A percentile compares a stretch with the other conserved stretches of the same genome.
phyloP scores from a whole-genome alignment of 2,329 filamentous ascomycete species.

The Bipolaris oryzae region DNA sequence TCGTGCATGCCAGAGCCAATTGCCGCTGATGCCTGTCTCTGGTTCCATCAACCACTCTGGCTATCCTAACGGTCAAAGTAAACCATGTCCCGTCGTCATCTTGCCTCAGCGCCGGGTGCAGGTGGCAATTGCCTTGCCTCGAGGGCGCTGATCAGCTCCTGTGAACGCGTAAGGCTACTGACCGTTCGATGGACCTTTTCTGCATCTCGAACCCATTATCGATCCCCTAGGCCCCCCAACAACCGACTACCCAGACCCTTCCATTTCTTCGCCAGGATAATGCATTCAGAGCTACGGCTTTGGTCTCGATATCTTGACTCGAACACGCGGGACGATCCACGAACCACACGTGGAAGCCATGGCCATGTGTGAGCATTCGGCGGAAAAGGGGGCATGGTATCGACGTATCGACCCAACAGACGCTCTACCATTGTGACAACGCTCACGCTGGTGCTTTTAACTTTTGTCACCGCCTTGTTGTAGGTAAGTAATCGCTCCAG shows the following conservation, averaged over 20 bases:
- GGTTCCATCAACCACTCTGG: constrained; percentile 22
- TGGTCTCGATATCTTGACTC: constrained; percentile 11
- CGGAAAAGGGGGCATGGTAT: constrained; percentile 11
- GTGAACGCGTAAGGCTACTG: background rate
- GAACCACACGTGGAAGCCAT: constrained; percentile 27
- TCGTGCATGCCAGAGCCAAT: constrained; percentile 35
- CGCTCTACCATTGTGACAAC: background rate
- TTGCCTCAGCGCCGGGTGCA: constrained; percentile 9
- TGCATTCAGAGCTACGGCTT: constrained; percentile 7
- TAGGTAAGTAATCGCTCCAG: background rate
- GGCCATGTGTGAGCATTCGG: constrained; percentile 20
- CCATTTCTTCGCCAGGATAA: constrained; percentile 3
- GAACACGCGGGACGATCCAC: constrained; percentile 16
- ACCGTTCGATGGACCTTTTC: background rate
- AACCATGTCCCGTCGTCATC: constrained; percentile 6
- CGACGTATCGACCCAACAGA: background rate
- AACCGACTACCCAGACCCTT: background rate
- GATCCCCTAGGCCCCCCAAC: constrained; percentile 1
- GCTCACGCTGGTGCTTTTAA: background rate
- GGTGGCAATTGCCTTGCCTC: constrained; percentile 1
- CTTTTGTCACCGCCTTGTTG: background rate
- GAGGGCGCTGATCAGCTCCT: background rate
- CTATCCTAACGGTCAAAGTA: constrained; percentile 10
- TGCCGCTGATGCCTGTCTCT: constrained; percentile 10
- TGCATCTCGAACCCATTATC: background rate